These are phyloP conservation scores for Xylaria sp. DNA, from an alignment of 2,329 filamentous ascomycete species.

Conservation along the genomic window DNA sequence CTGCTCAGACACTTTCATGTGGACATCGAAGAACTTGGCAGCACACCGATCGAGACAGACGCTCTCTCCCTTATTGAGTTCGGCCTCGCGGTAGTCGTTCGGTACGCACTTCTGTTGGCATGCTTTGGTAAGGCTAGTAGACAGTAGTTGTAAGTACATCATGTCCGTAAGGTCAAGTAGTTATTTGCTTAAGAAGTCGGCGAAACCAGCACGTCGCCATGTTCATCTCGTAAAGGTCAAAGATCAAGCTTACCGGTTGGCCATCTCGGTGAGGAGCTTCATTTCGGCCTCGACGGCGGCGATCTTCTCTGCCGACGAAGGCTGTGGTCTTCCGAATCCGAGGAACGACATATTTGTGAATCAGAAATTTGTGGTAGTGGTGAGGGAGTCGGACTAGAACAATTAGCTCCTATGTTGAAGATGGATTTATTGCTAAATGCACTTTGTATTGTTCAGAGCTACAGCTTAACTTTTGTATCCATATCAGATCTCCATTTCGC, in stretches of 20 bases:
- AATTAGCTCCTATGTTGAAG: not conserved
- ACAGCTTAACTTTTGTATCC: conserved; percentile 19
- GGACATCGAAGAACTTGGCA: conserved; percentile 98
- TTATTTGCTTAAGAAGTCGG: not conserved
- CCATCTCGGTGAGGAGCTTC: conserved; percentile 97
- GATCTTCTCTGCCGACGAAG: conserved; percentile 96
- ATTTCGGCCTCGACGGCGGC: conserved; percentile 96
- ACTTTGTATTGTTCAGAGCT: not conserved
- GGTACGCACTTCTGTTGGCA: conserved; percentile 97
- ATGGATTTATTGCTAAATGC: conserved; percentile 15
- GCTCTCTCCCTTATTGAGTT: conserved; percentile 98
- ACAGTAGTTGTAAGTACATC: conserved; percentile 32
- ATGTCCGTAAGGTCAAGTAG: too few species aligned
- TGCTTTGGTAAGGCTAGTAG: conserved; percentile 79
- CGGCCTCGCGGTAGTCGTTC: conserved; percentile 89
- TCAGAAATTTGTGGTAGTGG: not conserved
- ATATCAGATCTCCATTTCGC: conserved; percentile 10
- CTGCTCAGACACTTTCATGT: conserved; percentile 96
- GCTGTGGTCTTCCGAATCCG: conserved; percentile 80
- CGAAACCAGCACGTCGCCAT: not conserved
- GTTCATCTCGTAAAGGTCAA: too few species aligned
- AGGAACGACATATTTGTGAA: conserved; percentile 74
- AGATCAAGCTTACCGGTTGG: conserved; percentile 79
- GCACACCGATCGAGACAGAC: conserved; percentile 98
- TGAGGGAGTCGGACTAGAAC: not conserved